Base-by-base conservation (phyloP, 1,139 yeast genomes). In the Geotrichum macrosporum region DNA sequence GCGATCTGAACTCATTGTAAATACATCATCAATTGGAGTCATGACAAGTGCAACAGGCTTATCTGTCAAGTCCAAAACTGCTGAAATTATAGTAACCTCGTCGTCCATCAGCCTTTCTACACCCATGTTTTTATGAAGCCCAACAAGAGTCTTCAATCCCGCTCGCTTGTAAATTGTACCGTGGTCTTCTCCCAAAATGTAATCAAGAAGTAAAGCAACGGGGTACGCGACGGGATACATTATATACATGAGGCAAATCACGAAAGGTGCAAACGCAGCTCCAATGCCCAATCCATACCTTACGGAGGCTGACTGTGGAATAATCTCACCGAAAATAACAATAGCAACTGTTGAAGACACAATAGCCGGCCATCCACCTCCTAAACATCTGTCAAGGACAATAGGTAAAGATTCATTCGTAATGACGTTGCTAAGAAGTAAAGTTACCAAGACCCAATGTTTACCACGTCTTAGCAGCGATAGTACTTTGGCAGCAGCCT, bases 341-440 rank as follows among this genome's bases (percentile, higher is more conserved):
- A 92, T 92, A 27, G 92, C 79, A 2, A 85, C 92, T 0, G 98
- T 89, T 12, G 96, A 84, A 9, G 92, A 76, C 19, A 88, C 88
- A 41, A 92, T 95, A 0, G 98, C 98, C 12, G 94, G 92, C 87
- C 95, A 84, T 2, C 98, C 98, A 37, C 98, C 97, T 41, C 97
- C 97, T 22, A 92, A 75, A 59, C 89, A 84, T 50, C 94, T 75
- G 64, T 92, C 97, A 54, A 92, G 75, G 15, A 92, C 95, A 58
- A 92, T 92, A 1, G 98, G 98, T 52, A 92, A 74, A 1, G 96
- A 83, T 66, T 92, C 98, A 66, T 92, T 92, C 43, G 97, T 92
- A 63, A 92, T 86, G 44, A 92, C 97, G 61, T 92, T 92, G 40
- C 37, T 36, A 24, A 89, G 71, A 53, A 92, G 74, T 51, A 92